Evolutionary conservation across 352 stramenopile genomes (phyloP), one percentile per base, ranked within the genome.

Genomic region (Globisporangium cylindrosporum): DNA sequence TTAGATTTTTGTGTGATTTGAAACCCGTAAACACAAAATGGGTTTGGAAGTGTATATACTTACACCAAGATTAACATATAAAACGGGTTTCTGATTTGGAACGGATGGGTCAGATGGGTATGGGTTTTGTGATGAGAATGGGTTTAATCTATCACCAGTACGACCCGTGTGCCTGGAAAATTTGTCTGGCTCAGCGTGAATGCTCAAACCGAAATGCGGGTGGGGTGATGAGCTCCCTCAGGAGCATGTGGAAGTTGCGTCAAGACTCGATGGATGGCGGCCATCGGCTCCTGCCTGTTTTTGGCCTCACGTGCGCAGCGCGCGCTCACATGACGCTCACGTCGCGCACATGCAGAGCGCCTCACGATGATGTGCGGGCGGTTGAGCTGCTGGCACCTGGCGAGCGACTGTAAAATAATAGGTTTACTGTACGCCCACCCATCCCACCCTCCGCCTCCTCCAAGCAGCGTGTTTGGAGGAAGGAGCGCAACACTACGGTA

Each of bases 171-270:
- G 62, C 51, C 61, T 54, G 29, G 64, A 69, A 69, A 54, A 69
- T 59, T 64, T 63, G 64, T 53, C 25, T 64, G 64, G 64, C 32
- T 29, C 15, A 49, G 27, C 32, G 4, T 70, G 65, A 70, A 70
- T 70, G 65, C 65, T 70, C 65, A 70, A 70, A 66, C 64, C 43
- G 18, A 51, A 51, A 51, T 51, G 43, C 12, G 27, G 27, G 27
- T 32, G 7, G 18, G 41, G 38, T 55, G 59, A 53, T 57, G 43
- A 32, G 43, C 27, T 51, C 43, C 43, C 7, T n/a, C 4, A 38
- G 15, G 15, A 25, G 25, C 46, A 67, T 61, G 62, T 67, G 49
- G 62, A 67, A 67, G 62, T 67, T 67, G 61, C 7, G 10, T 10
- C 24, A 59, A 24, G 36, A 46, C 12, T 46, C 38, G 55, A 36